Conservation (phyloP, 2,329 filamentous ascomycete species). For the Hypoxylon sp. region DNA sequence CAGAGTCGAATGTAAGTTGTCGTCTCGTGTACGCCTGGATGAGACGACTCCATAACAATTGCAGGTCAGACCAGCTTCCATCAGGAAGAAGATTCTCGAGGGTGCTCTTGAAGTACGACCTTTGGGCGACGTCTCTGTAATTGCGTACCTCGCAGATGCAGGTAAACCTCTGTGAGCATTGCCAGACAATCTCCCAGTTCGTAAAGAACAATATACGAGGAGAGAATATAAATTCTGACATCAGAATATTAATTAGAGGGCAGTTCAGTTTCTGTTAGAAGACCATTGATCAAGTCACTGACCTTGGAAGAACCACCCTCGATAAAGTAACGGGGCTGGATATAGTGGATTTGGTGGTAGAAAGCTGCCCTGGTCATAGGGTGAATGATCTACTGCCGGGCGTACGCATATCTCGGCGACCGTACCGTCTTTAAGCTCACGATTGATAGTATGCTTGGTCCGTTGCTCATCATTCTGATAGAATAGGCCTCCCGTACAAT, state of each 20-base stretch:
- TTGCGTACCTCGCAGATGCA: slow-evolving; percentile 5
- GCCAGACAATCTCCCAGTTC: slow-evolving; percentile 9
- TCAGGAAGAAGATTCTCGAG: not conserved
- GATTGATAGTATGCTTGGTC: too few species aligned
- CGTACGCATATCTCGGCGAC: not conserved
- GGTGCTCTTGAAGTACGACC: not conserved
- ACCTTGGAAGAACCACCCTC: slow-evolving; percentile 10
- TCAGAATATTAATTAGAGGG: too few species aligned
- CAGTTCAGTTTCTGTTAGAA: too few species aligned
- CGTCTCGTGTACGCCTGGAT: not conserved
- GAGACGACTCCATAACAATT: not conserved
- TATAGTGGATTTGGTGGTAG: not conserved
- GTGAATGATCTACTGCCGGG: slow-evolving; percentile 4
- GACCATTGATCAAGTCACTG: too few species aligned
- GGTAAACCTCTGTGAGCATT: not conserved
- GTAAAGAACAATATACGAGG: slow-evolving; percentile 14
- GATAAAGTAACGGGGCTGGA: not conserved
- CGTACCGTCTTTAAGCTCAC: not conserved
- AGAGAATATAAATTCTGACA: slow-evolving; percentile 2
- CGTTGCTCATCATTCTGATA: not conserved
- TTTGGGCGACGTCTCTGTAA: not conserved
- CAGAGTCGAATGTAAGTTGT: slow-evolving; percentile 11
- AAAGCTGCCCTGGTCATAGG: not conserved
- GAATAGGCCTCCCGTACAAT: not conserved
- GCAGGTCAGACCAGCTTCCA: not conserved